phyloP scores from a whole-genome alignment of 257 asterid species.

The Mentha longifolia region DNA sequence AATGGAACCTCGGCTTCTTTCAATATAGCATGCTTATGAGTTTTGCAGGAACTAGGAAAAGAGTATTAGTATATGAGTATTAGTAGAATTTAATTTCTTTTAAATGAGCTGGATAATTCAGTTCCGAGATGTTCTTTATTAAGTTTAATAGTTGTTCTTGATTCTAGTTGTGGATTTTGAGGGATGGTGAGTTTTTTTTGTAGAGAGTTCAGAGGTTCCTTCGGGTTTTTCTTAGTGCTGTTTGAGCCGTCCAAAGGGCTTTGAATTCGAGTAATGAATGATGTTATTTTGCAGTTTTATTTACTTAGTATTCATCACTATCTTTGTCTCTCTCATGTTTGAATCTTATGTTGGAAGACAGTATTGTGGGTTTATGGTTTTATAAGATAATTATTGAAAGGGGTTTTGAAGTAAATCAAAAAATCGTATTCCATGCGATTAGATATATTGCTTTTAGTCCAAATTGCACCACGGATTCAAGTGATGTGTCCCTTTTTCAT shows the following conservation, averaged over 20 bases:
- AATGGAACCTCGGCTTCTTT: slow-evolving; percentile 49
- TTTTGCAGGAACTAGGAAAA: slow-evolving; percentile 69
- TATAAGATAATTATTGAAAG: no score
- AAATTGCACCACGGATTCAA: slow-evolving; percentile 5
- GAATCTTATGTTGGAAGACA: not conserved
- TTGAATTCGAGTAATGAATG: not conserved
- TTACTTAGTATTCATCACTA: not conserved
- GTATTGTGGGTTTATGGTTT: not conserved
- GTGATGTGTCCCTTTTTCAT: slow-evolving; percentile 10
- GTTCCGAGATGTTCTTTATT: slow-evolving; percentile 38
- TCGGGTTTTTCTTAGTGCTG: slow-evolving; percentile 75
- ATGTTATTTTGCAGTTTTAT: not conserved
- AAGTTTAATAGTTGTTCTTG: slow-evolving; percentile 21
- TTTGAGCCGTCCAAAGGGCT: slow-evolving; percentile 73
- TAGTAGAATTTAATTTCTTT: not conserved
- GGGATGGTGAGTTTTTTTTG: not conserved
- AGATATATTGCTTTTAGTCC: not conserved
- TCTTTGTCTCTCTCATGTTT: no score
- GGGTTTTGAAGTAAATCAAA: not conserved
- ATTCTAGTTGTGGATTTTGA: not conserved
- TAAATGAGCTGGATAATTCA: slow-evolving; percentile 28
- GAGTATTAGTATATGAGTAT: no score
- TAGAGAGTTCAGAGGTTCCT: slow-evolving; percentile 28
- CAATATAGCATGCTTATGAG: slow-evolving; percentile 83
- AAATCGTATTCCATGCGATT: slow-evolving; percentile 24